phyloP scores from a whole-genome alignment of 257 asterid species.

The Orobanche coerulescens region DNA sequence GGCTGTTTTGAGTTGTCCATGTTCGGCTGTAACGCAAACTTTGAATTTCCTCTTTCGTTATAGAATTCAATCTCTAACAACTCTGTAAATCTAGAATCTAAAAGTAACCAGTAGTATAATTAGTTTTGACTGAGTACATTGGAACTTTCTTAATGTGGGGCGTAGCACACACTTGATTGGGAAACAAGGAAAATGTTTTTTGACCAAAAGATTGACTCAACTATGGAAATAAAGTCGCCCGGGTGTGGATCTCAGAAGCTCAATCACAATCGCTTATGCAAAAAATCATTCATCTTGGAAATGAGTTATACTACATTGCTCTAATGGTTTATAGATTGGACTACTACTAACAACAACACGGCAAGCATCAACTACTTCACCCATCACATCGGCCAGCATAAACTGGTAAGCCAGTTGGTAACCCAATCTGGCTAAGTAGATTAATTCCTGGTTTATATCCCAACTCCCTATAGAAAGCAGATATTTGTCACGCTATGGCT shows the following conservation, averaged over 20 bases:
- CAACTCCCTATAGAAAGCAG: too few relatives aligned
- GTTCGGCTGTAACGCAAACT: background rate
- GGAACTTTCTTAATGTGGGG: background rate
- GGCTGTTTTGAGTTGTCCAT: background rate
- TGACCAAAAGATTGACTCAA: background rate
- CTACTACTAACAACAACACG: too few relatives aligned
- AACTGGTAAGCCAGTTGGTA: too few relatives aligned
- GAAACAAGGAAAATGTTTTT: background rate
- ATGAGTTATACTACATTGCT: too few relatives aligned
- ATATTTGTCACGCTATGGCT: too few relatives aligned
- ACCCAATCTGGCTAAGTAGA: too few relatives aligned
- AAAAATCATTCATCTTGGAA: background rate
- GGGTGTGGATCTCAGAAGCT: background rate
- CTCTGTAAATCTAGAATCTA: background rate
- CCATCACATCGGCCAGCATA: too few relatives aligned
- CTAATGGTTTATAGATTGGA: too few relatives aligned
- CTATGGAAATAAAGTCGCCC: background rate
- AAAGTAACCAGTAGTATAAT: background rate
- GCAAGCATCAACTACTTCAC: too few relatives aligned
- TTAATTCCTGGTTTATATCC: too few relatives aligned
- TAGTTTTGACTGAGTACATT: background rate
- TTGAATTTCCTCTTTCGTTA: background rate
- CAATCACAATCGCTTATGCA: background rate
- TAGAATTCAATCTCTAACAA: background rate
- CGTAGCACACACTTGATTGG: background rate